Base-by-base conservation (phyloP, 2,329 filamentous ascomycete genomes). In the Diaporthe citriasiana region DNA sequence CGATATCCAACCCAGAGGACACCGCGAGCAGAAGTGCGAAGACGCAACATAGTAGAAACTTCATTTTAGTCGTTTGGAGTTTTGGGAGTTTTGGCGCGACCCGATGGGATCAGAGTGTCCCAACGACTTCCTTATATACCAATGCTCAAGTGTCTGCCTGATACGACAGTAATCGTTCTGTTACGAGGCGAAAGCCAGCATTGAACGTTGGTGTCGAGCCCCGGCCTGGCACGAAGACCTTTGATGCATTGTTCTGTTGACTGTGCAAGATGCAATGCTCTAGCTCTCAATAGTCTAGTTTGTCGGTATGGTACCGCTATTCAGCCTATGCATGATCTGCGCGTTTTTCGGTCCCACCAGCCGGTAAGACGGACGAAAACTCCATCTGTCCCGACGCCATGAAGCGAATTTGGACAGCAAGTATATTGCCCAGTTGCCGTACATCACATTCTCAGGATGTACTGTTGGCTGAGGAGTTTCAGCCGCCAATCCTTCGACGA, bases 241-340 rank as follows among this genome's bases (percentile, higher is more conserved):
- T 1, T 4, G 13, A 19, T 38, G 30, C 60, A 38, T 33, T 30
- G 17, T 17, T 51, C n/a, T n/a, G n/a, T n/a, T n/a, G n/a, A n/a
- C n/a, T n/a, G 45, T 66, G 63, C 42, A 50, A 13, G 1, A 50
- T 35, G 27, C 4, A 12, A 51, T 40, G 27, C 45, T 66, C 63
- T 66, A 66, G 63, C n/a, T n/a, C 35, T 38, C 45, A 51, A 66
- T 66, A 66, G 63, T 51, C 63, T 38, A 12, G 15, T 27, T 17
- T n/a, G n/a, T 13, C 45, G 51, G 15, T 17, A 51, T n/a, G 63
- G 63, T 66, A 66, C 63, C 63, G 63, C 30, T 33, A 51, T 66
- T 66, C 45, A 51, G 63, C 45, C 63, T 66, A 66, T 38, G 63
- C 63, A 51, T 12, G n/a, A 38, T 17, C 1, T 6, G 30, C 19